Evolutionary conservation across 345 rosid genomes (phyloP), one percentile per base, ranked within the genome.

Genomic region (Dovyalis caffra): DNA sequence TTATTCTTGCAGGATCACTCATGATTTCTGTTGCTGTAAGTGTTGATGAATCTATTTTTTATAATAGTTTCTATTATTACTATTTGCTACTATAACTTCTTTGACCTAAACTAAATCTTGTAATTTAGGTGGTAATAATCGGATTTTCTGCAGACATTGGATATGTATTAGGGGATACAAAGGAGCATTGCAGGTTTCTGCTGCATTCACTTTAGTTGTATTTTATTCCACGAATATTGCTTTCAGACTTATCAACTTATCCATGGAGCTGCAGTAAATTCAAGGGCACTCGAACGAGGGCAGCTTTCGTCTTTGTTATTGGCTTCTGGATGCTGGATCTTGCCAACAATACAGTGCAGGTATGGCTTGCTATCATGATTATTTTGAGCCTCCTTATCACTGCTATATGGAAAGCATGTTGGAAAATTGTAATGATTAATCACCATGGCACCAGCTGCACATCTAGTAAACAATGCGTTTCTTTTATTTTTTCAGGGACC

Each of bases 91-190:
- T 51, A 38, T 66, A 69, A 32, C 64, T 75, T 77, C 64, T 78
- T 58, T 66, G 80, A 69, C 83, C 95, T 89, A 68, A 93, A 83
- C 83, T 66, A 86, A 76, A 75, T 80, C 83, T 84, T 93, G 86
- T 78, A 80, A 87, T 93, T 79, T 90, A 93, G 98, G 98, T 93
- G 90, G 82, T 90, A 84, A 86, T 93, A 75, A 93, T 95, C 80
- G 97, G 97, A 69, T 95, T 86, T 93, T 93, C 99, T 88, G 99
- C 99, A 80, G 99, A 95, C 96, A 74, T 90, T 79, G 99, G 99
- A 74, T 93, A 89, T 82, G 32, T 91, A 40, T 83, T 93, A 71
- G 98, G 99, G 29, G 95, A 93, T 83, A 79, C 95, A 31, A 84
- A 89, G 82, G 99, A 95, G 87, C 88, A 90, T 68, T 95, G 98